Evolutionary conservation across 2,329 filamentous ascomycete genomes (phyloP).

Genomic region (Sclerotinia borealis): DNA sequence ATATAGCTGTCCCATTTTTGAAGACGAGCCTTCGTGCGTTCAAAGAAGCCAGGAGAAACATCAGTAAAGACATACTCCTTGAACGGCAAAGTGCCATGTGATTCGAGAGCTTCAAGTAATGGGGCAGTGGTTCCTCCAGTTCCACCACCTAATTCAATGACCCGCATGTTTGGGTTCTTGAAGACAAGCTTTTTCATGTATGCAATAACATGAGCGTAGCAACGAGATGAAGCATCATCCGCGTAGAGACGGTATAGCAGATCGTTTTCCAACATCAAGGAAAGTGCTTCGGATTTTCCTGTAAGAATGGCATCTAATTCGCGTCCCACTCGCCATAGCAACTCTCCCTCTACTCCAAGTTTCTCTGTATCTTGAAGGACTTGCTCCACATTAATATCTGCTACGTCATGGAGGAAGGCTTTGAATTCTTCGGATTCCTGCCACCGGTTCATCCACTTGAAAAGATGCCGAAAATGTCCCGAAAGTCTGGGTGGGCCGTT

Average conservation of each 20-base stretch:
- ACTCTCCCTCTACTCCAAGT: neutral
- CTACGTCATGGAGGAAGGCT: no score
- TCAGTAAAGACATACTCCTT: slow-evolving; percentile 3
- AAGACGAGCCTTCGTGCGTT: neutral
- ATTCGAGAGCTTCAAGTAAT: neutral
- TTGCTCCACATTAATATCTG: no score
- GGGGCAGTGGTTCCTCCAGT: neutral
- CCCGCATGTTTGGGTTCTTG: slow-evolving; percentile 27
- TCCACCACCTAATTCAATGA: slow-evolving; percentile 29
- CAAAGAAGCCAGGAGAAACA: neutral
- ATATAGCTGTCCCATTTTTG: neutral
- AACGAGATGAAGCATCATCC: neutral
- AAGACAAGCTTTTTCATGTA: slow-evolving; percentile 6
- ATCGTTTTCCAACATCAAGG: neutral
- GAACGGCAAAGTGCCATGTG: neutral
- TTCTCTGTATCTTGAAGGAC: no score
- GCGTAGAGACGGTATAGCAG: neutral
- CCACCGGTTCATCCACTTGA: no score
- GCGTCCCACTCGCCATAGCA: neutral
- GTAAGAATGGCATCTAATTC: neutral
- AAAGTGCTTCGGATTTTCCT: neutral
- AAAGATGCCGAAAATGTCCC: no score
- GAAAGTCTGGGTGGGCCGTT: no score
- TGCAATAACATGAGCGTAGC: neutral
- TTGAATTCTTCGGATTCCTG: no score